Percentiles rank a stretch among this genome's conserved stretches.
phyloP scores from a whole-genome alignment of 495 filamentous ascomycete genomes.

The Zalerion maritima region DNA sequence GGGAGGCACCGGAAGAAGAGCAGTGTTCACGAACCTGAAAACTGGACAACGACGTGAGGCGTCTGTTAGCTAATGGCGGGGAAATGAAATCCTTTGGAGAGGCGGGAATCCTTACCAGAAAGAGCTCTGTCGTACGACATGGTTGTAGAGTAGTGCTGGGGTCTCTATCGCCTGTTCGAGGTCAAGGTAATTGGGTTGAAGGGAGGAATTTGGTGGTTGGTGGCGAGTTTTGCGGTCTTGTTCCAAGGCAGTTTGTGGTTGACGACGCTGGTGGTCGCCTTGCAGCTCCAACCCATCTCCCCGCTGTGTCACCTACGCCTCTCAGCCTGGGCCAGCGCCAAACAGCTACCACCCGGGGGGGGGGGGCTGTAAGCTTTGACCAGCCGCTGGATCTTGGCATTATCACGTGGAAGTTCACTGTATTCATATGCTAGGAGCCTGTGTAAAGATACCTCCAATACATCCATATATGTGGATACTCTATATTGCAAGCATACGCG shows the following conservation, averaged over 20 bases:
- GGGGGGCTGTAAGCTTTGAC: slow-evolving; percentile 23
- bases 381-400: background rate
- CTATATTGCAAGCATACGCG: no score
- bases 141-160: slow-evolving; percentile 8
- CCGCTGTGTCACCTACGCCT: slow-evolving; percentile 14
- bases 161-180: slow-evolving; percentile 1
- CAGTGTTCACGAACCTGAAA: slow-evolving; percentile 44
- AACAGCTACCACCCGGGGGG: slow-evolving; percentile 40
- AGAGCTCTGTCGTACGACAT: slow-evolving; percentile 92
- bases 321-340: slow-evolving; percentile 25
- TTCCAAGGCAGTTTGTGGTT: slow-evolving; percentile 18
- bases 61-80: slow-evolving; percentile 24
- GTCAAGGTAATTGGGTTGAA: slow-evolving; percentile 1
- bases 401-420: background rate
- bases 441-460: no score
- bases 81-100: slow-evolving; percentile 3
- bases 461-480: no score
- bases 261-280: slow-evolving; percentile 12
- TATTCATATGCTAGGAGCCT: background rate
- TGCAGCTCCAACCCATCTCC: slow-evolving; percentile 10
- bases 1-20: slow-evolving; percentile 6
- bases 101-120: slow-evolving; percentile 51
- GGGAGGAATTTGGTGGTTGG: slow-evolving; percentile 7
- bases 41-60: slow-evolving; percentile 29
- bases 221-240: slow-evolving; percentile 3